phyloP scores from a whole-genome alignment of 306 rosid species.

The peach (Prunus persica) region Prunus_persica_NCBIv2 NC_034011.1:2349501-2350000 shows the following conservation, averaged over 20 bases:
- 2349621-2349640: neutral
- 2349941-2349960: neutral
- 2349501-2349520: slow-evolving; percentile 8
- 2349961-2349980: slow-evolving; percentile 56
- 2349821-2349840: neutral
- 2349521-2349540: slow-evolving; percentile 4
- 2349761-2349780: neutral
- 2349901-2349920: slow-evolving; percentile 6
- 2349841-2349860: neutral
- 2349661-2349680: neutral
- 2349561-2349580: neutral
- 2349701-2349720: neutral
- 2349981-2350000: slow-evolving; percentile 25
- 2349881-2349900: slow-evolving; percentile 24
- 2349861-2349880: neutral
- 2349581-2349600: slow-evolving; percentile 23
- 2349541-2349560: slow-evolving; percentile 18
- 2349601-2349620: neutral
- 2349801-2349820: neutral
- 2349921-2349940: neutral
- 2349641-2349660: neutral
- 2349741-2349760: neutral
- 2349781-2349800: neutral
- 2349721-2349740: neutral
- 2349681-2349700: neutral